Evolutionary conservation across 805 yeast species (phyloP), one percentile per base, ranked within the genome.

Genomic region (Kodamaea leandrae): DNA sequence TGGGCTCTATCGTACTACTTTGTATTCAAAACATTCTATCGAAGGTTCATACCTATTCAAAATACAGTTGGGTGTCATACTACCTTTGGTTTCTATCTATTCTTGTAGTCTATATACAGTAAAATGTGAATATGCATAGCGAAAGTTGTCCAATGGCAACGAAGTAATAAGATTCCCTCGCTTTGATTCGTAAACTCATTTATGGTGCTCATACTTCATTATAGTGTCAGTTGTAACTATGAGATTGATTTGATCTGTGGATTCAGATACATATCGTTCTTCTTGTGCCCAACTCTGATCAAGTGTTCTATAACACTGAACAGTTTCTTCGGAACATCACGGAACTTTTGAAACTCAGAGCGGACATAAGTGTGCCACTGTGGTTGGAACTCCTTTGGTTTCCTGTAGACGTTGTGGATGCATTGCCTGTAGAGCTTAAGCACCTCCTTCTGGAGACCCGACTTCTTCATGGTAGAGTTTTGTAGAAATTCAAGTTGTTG

Each of bases 281-380:
- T 71, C 54, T 82, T 79, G 46, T 76, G 71, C 3, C 98, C 98
- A 3, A 76, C 72, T 44, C 98, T 70, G 29, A 90, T 61, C 27
- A 91, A 68, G 61, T 90, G 89, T 58, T 90, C 98, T 32, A 90
- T 80, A 1, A 96, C 84, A 32, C 83, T 72, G 58, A 90, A 90
- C 49, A 87, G 95, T 51, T 86, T 83, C 58, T 84, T 82, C 26
- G 84, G 78, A 8, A 90, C 62, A 21, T 58, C 51, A 37, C 69
- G 64, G 57, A 80, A 69, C 50, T 79, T 78, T 12, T 55, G 64
- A 58, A 90, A 91, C 55, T 87, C 91, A n/a, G 50, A 50, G 38
- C 82, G 73, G 3, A 78, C 61, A 53, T 69, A 84, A 2, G 14
- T 24, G 16, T 57, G 54, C 75, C 75, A 69, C 43, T 67, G 69